Base-by-base conservation (phyloP, 2,329 filamentous ascomycete species). In the Colletotrichum destructivum region DNA sequence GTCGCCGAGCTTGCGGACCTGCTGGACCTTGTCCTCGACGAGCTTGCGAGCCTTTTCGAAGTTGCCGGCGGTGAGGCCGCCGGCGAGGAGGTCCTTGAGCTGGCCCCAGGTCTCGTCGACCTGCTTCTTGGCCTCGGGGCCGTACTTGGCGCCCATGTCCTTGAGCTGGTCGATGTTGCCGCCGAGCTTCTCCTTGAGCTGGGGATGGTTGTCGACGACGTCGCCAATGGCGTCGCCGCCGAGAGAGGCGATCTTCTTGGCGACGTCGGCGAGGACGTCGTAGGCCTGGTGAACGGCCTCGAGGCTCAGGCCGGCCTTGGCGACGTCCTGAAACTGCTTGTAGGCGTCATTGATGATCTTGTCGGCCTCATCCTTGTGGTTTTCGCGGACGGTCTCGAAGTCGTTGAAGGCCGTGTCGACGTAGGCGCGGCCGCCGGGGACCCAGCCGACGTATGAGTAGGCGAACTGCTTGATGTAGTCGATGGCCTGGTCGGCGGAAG, bases 101-200 rank as follows among this genome's bases (percentile, higher is more conserved):
- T 94, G 87, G 38, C 86, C 79, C 88, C 91, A 94, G 1, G 92
- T 93, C 81, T 92, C 86, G 66, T 94, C 91, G 6, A 93, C 88
- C 80, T 93, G 88, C 85, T 94, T 91, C 87, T 94, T 93, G 0
- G 91, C 92, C 78, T 94, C 91, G 0, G 92, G 93, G 0, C 93
- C 93, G 76, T 92, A 92, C 71, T 90, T 84, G 16, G 94, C 88
- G 35, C 90, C 90, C 80, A 94, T 86, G 75, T 90, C 81, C 86
- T 93, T 93, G 61, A 95, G 83, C 79, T 93, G 88, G 61, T 93
- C 88, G 55, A 93, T 81, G 75, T 88, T 90, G 13, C 88, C 90
- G 16, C 92, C 92, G 11, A 94, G 82, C 82, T 92, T 91, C 78
- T 94, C 88, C 84, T 93, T 94, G 23, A 94, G 77, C 75, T 92